phyloP scores from a whole-genome alignment of 2,329 filamentous ascomycete species.

The Venturiaceae sp. region DNA sequence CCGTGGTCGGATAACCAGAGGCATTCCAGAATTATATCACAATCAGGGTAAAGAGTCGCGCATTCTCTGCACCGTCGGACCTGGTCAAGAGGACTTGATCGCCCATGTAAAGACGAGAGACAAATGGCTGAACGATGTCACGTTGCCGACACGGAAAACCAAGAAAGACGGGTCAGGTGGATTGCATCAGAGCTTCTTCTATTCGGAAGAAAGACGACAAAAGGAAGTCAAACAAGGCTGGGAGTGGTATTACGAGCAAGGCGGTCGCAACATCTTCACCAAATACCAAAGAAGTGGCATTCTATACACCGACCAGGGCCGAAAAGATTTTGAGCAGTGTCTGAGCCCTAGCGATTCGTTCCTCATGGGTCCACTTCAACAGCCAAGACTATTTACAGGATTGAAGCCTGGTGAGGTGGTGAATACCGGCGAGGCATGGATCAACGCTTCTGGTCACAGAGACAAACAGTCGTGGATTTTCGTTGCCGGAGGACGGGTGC shows the following conservation, averaged over 20 bases:
- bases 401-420: conserved; percentile 28
- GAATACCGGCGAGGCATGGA: conserved; percentile 37
- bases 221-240: conserved; percentile 37
- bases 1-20: neutral
- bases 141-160: conserved; percentile 37
- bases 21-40: neutral
- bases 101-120: conserved; percentile 33
- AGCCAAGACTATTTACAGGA: conserved; percentile 34
- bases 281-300: conserved; percentile 27
- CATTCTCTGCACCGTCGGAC: conserved; percentile 4
- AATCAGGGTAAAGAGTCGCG: neutral
- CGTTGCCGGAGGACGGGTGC: conserved; percentile 44
- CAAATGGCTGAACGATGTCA: conserved; percentile 41
- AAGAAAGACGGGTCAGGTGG: conserved; percentile 22
- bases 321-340: conserved; percentile 30
- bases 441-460: conserved; percentile 14
- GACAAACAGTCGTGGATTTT: conserved; percentile 39
- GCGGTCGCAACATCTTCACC: conserved; percentile 30
- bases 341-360: conserved; percentile 17
- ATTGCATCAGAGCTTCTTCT: conserved; percentile 33
- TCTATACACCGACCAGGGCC: conserved; percentile 27
- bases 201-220: conserved; percentile 28
- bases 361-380: conserved; percentile 39
- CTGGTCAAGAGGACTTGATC: conserved; percentile 7
- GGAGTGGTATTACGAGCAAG: conserved; percentile 42